Conservation (phyloP, 2,329 filamentous ascomycete genomes). For the Huntiella decipiens region DNA sequence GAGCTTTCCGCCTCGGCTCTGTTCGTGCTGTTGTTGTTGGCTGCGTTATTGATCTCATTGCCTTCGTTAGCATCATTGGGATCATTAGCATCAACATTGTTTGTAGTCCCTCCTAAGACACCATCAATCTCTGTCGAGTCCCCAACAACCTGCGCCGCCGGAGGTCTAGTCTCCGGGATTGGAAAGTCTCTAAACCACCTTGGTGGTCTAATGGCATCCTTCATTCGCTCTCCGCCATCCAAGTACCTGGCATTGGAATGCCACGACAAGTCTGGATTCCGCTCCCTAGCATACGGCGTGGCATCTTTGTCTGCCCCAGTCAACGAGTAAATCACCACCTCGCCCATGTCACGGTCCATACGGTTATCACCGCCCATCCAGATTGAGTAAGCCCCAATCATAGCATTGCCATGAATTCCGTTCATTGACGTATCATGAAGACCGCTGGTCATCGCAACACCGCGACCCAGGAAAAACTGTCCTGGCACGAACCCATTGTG, state of each 20-base stretch:
- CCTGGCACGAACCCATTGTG: constrained; percentile 9
- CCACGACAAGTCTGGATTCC: not conserved
- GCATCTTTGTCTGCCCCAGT: constrained; percentile 4
- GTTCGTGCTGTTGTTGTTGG: too few species aligned
- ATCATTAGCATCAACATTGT: too few species aligned
- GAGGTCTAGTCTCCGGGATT: too few species aligned
- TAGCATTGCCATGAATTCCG: constrained; percentile 1
- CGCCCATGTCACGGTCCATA: constrained; percentile 7
- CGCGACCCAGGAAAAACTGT: constrained; percentile 7
- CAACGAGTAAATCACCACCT: constrained; percentile 8
- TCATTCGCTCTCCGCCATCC: constrained; percentile 2
- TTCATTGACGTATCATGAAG: constrained; percentile 7
- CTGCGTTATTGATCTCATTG: too few species aligned
- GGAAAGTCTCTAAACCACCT: not conserved
- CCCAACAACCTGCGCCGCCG: too few species aligned
- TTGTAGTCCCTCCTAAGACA: too few species aligned
- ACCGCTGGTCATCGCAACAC: constrained; percentile 3
- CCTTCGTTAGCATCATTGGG: too few species aligned
- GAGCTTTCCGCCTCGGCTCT: too few species aligned
- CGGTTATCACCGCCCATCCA: constrained; percentile 10
- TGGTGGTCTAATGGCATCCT: constrained; percentile 1
- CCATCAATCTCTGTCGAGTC: too few species aligned
- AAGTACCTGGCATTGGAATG: not conserved
- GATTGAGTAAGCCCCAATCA: constrained; percentile 7
- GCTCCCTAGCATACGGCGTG: not conserved